Base-by-base conservation (phyloP, 2,329 filamentous ascomycete species). In the Penicillium sp. region DNA sequence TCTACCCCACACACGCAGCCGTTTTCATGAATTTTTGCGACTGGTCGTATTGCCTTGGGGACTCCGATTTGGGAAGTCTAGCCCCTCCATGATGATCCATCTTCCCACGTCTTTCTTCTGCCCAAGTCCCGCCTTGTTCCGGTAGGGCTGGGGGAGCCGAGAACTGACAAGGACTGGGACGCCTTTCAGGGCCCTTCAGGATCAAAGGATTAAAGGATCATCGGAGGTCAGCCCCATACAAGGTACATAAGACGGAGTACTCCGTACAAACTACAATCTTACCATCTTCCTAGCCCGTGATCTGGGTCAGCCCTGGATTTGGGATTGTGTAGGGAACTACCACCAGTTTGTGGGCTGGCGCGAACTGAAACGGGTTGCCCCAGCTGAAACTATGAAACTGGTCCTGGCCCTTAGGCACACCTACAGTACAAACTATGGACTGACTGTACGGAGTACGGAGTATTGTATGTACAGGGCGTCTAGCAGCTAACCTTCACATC, bases 351-450 rank as follows among this genome's bases (percentile, higher is more conserved):
- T 61, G 49, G 37, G 50, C 30, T 38, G 56, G 61, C 54, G 61
- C 56, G 51, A 64, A 61, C 51, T 61, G 51, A 59, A 64, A 58
- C 45, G 45, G 45, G 26, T 49, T 42, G 30, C 49, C 35, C 35
- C 15, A 50, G 49, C 49, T 59, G 58, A 59, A 59, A 59, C 58
- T 26, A n/a, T n/a, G 45, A 49, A 5, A 28, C 30, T 33, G 28
- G 28, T 6, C 12, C 30, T 12, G 30, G 6, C 9, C 30, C 9
- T 33, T 33, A 6, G 30, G 30, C 3, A 2, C 30, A 15, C 17
- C 17, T 4, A 28, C 28, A 5, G 28, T 28, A 28, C 6, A 6
- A 5, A 28, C 30, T 30, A 30, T 7, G 8, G 28, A 10, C n/a
- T n/a, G n/a, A n/a, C n/a, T n/a, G n/a, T n/a, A n/a, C n/a, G n/a